These are phyloP conservation scores for Saksenaea oblongispora DNA, from an alignment of 371 early-diverging fungal genomes.

Conservation along the genomic window DNA sequence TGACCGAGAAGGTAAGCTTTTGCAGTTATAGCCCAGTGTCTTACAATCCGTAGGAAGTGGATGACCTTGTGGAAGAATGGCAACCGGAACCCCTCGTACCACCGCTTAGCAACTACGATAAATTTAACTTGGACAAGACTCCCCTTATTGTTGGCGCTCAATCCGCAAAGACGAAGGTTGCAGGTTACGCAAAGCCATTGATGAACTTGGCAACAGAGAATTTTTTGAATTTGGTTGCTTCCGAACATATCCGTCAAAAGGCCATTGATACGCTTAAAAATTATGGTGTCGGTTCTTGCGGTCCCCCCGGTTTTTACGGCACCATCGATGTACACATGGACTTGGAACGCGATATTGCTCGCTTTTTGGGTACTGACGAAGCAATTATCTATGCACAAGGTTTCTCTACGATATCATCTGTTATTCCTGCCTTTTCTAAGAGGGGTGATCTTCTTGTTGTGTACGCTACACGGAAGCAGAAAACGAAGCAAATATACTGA, in stretches of 20 bases:
- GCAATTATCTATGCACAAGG: slow-evolving; percentile 99
- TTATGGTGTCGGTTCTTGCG: slow-evolving; percentile 99
- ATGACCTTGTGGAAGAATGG: slow-evolving; percentile 96
- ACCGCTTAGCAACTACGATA: slow-evolving; percentile 68
- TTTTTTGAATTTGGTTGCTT: slow-evolving; percentile 81
- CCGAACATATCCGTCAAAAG: slow-evolving; percentile 79
- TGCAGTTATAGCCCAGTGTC: not conserved
- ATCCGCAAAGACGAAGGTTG: slow-evolving; percentile 58
- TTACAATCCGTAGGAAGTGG: slow-evolving; percentile 29
- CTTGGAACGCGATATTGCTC: slow-evolving; percentile 90
- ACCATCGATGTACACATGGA: slow-evolving; percentile 98
- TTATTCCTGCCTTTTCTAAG: slow-evolving; percentile 98
- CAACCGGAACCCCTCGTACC: slow-evolving; percentile 95
- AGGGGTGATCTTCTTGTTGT: slow-evolving; percentile 95
- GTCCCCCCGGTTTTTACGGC: slow-evolving; percentile 99
- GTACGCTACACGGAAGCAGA: slow-evolving; percentile 31
- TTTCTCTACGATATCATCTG: slow-evolving; percentile 92
- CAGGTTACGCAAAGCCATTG: slow-evolving; percentile 55
- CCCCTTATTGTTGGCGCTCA: slow-evolving; percentile 76
- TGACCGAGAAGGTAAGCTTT: slow-evolving; percentile 79
- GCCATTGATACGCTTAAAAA: slow-evolving; percentile 88
- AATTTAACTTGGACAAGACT: slow-evolving; percentile 76
- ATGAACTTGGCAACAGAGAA: slow-evolving; percentile 89
- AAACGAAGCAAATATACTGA: not conserved
- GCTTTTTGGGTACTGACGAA: slow-evolving; percentile 86